Base-by-base conservation (phyloP, 345 rosid species). In the Eucalyptus guilfoylei region DNA sequence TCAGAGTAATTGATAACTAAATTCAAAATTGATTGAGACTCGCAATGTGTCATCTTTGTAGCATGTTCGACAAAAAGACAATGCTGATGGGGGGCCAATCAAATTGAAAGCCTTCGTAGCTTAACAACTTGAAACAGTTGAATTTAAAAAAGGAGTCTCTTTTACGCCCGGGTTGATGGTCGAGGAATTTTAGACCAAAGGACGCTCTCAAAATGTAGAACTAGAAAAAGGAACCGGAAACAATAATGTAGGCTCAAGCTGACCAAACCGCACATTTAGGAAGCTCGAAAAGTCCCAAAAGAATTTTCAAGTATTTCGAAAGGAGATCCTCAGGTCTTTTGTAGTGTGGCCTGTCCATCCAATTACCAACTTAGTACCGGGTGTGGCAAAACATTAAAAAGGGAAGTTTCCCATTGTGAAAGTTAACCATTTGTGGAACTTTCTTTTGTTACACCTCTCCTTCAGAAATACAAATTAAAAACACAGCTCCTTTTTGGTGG, bases 11-110 rank as follows among this genome's bases (percentile, higher is more conserved):
- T 14, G n/a, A 13, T 17, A 17, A 34, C 44, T 10, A 72, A 72
- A 21, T 72, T 72, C 45, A 7, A 72, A 72, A 72, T 37, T 2
- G 45, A 72, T 7, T 8, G 2, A 24, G 64, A 13, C 34, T 28
- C 1, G 69, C 4, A 16, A 62, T 14, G 34, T 0, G 17, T 13
- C 8, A 0, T 64, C 76, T 15, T n/a, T 7, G 37, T 14, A 32
- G 40, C 76, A 64, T n/a, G 76, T 8, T n/a, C 21, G 21, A n/a
- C 37, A 7, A 34, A 40, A 37, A 21, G 15, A 76, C 5, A 6
- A 21, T 11, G 15, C 28, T 76, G 47, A 21, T 21, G 30, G 47
- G 21, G 26, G 47, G 15, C 24, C 16, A 13, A 23, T 76, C 16
- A 21, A 37, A 37, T 76, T 11, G 85, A 76, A 40, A 76, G 26